Evolutionary conservation across 768 basidiomycete species (phyloP).

Genomic region (Lentinus brumalis): DNA sequence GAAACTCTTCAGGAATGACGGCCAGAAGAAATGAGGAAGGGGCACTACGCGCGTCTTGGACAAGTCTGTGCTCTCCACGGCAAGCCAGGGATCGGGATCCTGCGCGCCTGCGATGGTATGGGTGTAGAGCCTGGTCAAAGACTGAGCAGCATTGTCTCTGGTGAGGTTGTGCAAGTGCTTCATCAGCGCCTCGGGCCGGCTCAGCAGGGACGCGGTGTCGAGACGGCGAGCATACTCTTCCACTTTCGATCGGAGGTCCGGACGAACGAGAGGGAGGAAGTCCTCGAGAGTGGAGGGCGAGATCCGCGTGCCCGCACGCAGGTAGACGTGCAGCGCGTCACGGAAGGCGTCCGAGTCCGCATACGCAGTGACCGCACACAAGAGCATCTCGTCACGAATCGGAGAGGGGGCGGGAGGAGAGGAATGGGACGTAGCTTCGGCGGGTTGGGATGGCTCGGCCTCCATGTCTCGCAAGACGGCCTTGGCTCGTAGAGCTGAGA

Average conservation of each 20-base stretch:
- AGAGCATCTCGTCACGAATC: constrained; percentile 38
- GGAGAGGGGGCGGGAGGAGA: background rate
- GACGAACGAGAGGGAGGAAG: constrained; percentile 41
- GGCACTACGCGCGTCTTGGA: constrained; percentile 40
- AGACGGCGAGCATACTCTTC: constrained; percentile 49
- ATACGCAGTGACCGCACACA: constrained; percentile 60
- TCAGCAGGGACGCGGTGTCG: constrained; percentile 52
- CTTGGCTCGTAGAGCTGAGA: constrained; percentile 26
- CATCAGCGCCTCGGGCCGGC: constrained; percentile 49
- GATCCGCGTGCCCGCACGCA: constrained; percentile 42
- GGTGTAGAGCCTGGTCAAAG: constrained; percentile 52
- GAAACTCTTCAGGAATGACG: constrained; percentile 66
- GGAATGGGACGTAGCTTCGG: background rate
- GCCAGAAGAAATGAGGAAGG: constrained; percentile 63
- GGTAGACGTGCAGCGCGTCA: constrained; percentile 49
- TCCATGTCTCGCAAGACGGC: background rate
- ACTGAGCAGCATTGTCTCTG: constrained; percentile 29
- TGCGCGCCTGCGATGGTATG: constrained; percentile 52
- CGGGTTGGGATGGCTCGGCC: background rate
- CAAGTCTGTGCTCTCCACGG: constrained; percentile 35
- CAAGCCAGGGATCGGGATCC: constrained; percentile 56
- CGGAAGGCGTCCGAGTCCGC: constrained; percentile 60
- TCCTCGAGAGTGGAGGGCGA: constrained; percentile 35
- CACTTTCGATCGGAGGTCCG: constrained; percentile 43
- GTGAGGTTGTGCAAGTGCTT: constrained; percentile 53